These are phyloP conservation scores for Hemileia vastatrix DNA, from an alignment of 1,284 basidiomycete species.

Conservation along the genomic window DNA sequence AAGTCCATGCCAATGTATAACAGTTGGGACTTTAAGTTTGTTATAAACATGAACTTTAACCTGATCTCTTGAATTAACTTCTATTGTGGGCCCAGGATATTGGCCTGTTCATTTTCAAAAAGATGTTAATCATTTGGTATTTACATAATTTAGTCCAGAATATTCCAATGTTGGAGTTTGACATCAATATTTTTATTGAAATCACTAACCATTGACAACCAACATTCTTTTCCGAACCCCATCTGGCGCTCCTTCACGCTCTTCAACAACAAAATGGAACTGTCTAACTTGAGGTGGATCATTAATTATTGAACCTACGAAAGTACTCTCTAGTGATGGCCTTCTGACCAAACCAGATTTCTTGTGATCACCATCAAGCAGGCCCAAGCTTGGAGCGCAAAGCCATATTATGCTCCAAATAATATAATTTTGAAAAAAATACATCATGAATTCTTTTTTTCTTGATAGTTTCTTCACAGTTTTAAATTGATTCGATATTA, in stretches of 20 bases:
- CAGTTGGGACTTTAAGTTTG: constrained; percentile 20
- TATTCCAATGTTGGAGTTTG: neutral
- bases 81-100: constrained; percentile 29
- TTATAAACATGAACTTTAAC: constrained; percentile 28
- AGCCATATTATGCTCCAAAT: no score
- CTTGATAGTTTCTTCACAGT: no score
- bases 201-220: constrained; percentile 27
- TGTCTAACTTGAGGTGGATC: constrained; percentile 21
- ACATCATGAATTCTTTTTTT: no score
- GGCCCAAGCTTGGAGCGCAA: no score
- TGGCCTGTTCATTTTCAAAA: no score
- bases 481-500: no score
- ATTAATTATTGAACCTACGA: constrained; percentile 8
- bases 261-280: constrained; percentile 26
- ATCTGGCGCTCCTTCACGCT: constrained; percentile 26
- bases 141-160: neutral
- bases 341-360: no score
- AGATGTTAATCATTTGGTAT: no score
- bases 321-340: no score
- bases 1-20: constrained; percentile 28
- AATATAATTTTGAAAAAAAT: no score
- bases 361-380: no score
- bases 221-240: constrained; percentile 27
- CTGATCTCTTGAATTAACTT: constrained; percentile 26
- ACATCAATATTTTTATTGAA: no score